These are phyloP conservation scores for Pugionium cornutum DNA, from an alignment of 345 rosid genomes.

Conservation along the genomic window DNA sequence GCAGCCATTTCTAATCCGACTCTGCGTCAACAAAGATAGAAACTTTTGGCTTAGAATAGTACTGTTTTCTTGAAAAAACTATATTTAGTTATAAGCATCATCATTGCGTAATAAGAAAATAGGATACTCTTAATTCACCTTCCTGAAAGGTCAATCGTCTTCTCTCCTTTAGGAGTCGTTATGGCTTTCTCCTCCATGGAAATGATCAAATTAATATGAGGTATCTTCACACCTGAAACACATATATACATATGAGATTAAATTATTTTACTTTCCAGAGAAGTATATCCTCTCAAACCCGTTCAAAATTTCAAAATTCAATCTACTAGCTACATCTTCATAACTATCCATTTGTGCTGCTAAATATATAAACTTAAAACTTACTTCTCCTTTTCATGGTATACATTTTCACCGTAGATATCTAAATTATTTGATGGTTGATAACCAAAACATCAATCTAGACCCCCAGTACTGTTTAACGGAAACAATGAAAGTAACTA, in stretches of 20 bases:
- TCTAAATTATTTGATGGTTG: background rate
- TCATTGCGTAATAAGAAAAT: background rate
- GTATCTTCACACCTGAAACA: slow-evolving; percentile 72
- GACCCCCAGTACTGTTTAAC: background rate
- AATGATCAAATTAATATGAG: slow-evolving; percentile 65
- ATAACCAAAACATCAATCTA: background rate
- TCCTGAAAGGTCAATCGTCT: slow-evolving; percentile 66
- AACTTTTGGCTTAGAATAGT: background rate
- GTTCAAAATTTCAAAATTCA: background rate
- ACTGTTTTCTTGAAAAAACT: too few species aligned
- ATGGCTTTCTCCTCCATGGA: slow-evolving; percentile 57
- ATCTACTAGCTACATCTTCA: slow-evolving; percentile 12
- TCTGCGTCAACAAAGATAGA: slow-evolving; percentile 47
- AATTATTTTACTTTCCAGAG: too few species aligned
- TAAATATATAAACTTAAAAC: too few species aligned
- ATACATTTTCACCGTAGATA: too few species aligned
- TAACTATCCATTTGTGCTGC: background rate
- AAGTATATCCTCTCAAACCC: too few species aligned
- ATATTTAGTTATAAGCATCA: background rate
- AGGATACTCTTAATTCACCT: slow-evolving; percentile 46
- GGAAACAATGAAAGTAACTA: background rate
- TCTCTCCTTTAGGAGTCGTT: slow-evolving; percentile 53
- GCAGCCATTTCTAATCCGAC: slow-evolving; percentile 61
- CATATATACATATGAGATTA: too few species aligned
- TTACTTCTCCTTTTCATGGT: too few species aligned